phyloP scores from a whole-genome alignment of 176 grass and related monocot genomes.

The Pontederia crassipes region DNA sequence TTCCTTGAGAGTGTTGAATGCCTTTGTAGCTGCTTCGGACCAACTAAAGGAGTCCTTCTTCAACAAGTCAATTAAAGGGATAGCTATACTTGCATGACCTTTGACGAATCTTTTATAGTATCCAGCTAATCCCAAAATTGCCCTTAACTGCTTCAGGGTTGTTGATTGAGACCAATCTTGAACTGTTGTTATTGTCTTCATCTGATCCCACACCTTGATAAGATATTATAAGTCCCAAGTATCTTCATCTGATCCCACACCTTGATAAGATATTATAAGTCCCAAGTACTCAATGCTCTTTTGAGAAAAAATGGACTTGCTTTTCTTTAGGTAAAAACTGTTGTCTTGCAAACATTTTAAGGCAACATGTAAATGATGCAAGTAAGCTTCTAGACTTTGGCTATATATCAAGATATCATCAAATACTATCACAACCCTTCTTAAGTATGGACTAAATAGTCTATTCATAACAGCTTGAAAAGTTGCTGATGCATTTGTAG shows the following conservation, averaged over 20 bases:
- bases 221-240: not conserved
- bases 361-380: not conserved
- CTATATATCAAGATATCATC: not conserved
- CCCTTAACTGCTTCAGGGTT: not conserved
- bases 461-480: not conserved
- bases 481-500: not conserved
- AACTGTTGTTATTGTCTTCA: not conserved
- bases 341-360: not conserved
- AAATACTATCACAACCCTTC: not conserved
- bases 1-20: not conserved
- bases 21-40: not conserved
- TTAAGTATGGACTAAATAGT: not conserved
- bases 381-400: not conserved
- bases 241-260: not conserved
- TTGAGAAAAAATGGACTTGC: too few relatives aligned
- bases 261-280: not conserved
- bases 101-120: not conserved
- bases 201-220: not conserved
- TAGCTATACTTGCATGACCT: not conserved
- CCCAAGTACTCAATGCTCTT: not conserved
- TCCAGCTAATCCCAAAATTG: not conserved
- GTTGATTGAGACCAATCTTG: not conserved
- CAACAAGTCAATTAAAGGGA: not conserved
- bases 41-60: not conserved
- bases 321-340: too few relatives aligned